Percentiles rank a stretch among this genome's conserved stretches.
Conservation (phyloP, 768 basidiomycete species). For the Tricholoma saponaceum region DNA sequence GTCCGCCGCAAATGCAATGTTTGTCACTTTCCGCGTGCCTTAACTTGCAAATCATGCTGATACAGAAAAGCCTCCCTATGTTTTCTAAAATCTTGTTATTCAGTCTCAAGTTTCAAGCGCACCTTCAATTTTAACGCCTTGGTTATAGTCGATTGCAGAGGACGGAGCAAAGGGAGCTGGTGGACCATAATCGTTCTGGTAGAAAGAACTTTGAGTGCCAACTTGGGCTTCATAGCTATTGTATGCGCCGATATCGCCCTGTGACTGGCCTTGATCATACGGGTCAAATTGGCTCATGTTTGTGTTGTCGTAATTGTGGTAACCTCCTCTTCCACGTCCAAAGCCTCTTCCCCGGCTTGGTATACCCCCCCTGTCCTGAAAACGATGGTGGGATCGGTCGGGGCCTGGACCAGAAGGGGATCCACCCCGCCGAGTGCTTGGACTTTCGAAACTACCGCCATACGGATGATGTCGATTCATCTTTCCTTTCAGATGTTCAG, state of each 20-base stretch:
- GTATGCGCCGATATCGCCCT: slow-evolving; percentile 61
- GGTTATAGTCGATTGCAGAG: slow-evolving; percentile 48
- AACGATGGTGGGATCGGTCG: slow-evolving; percentile 68
- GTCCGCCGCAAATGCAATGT: slow-evolving; percentile 26
- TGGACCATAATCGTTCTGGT: slow-evolving; percentile 63
- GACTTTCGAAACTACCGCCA: slow-evolving; percentile 57
- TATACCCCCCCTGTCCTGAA: slow-evolving; percentile 53
- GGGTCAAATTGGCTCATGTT: slow-evolving; percentile 45
- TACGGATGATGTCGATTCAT: slow-evolving; percentile 95
- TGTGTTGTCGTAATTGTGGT: slow-evolving; percentile 48
- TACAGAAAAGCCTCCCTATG: slow-evolving; percentile 33
- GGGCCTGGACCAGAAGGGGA: slow-evolving; percentile 63
- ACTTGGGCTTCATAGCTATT: slow-evolving; percentile 59
- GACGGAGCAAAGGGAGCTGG: slow-evolving; percentile 47
- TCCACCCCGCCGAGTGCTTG: slow-evolving; percentile 54
- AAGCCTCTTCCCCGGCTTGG: slow-evolving; percentile 43
- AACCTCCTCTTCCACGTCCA: slow-evolving; percentile 50
- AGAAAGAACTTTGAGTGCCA: slow-evolving; percentile 56
- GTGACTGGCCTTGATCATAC: slow-evolving; percentile 68
- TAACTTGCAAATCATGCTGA: slow-evolving; percentile 34
- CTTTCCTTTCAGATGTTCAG: slow-evolving; percentile 21
- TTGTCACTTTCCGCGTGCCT: slow-evolving; percentile 48
- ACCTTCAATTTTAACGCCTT: slow-evolving; percentile 75
- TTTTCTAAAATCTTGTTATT: slow-evolving; percentile 36
- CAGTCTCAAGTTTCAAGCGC: slow-evolving; percentile 73